phyloP scores from a whole-genome alignment of 768 basidiomycete genomes.

The Kwoniella dejecticola region DNA sequence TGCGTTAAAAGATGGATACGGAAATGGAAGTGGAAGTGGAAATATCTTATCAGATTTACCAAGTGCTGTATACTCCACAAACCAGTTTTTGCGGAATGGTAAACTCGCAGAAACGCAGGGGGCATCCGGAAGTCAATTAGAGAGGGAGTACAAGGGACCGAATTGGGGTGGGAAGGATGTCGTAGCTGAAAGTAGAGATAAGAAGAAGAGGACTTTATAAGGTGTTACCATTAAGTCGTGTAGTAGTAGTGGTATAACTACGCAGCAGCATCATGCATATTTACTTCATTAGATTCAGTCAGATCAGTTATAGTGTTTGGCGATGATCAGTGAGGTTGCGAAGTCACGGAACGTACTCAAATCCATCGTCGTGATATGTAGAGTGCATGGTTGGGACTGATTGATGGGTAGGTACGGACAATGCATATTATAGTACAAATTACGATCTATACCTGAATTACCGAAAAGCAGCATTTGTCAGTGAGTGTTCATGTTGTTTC shows the following conservation, averaged over 20 bases:
- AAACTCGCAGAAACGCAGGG: conserved; percentile 1
- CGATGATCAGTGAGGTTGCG: no score
- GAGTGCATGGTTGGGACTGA: background rate
- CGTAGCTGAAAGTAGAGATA: conserved; percentile 18
- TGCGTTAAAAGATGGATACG: background rate
- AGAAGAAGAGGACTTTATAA: conserved; percentile 12
- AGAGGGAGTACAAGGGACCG: background rate
- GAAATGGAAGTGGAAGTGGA: background rate
- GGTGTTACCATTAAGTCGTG: background rate
- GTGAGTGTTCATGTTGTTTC: no score
- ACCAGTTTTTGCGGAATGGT: conserved; percentile 7
- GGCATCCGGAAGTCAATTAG: background rate
- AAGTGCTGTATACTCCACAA: conserved; percentile 1
- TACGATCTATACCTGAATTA: no score
- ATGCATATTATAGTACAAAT: no score
- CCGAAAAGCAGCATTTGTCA: no score
- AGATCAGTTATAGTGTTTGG: no score
- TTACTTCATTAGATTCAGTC: no score
- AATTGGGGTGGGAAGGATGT: conserved; percentile 25
- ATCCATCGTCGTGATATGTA: background rate
- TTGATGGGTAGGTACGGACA: no score
- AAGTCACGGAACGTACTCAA: no score
- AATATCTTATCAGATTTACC: conserved; percentile 2
- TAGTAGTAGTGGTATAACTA: background rate
- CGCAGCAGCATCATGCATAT: background rate